Conservation (phyloP, 805 yeast genomes). For the Ogataea parapolymorpha region DNA sequence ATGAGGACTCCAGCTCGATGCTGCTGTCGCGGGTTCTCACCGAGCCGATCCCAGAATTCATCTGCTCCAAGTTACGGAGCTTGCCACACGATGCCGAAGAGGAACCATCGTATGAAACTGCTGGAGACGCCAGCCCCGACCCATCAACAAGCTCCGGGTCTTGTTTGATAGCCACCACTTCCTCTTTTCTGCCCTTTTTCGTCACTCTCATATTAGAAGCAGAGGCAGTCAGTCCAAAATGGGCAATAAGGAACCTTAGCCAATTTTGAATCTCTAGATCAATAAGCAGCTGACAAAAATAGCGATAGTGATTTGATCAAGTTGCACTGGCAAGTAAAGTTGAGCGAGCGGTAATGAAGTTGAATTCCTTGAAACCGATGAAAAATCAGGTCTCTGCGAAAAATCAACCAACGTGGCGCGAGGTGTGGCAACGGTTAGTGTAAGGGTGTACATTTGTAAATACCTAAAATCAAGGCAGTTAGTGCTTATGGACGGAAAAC, state of each 20-base stretch:
- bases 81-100: not conserved
- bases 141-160: not conserved
- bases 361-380: not conserved
- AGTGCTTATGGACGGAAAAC: not conserved
- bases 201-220: constrained; percentile 3
- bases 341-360: not conserved
- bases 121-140: not conserved
- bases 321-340: not conserved
- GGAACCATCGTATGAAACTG: not conserved
- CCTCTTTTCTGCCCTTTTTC: constrained; percentile 4
- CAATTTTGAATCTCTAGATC: not conserved
- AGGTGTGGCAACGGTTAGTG: constrained; percentile 10
- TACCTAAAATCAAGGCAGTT: not conserved
- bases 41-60: not conserved
- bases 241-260: not conserved
- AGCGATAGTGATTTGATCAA: not conserved
- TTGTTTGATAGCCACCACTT: not conserved
- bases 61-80: not conserved
- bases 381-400: constrained; percentile 8
- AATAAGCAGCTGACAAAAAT: not conserved
- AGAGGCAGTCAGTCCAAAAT: not conserved
- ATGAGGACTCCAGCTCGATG: not conserved
- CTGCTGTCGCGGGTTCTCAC: not conserved
- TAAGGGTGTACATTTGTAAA: constrained; percentile 2
- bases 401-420: not conserved